Percentiles rank a stretch among this genome's conserved stretches.
Conservation (phyloP, 768 basidiomycete genomes). For the Russula virescens region DNA sequence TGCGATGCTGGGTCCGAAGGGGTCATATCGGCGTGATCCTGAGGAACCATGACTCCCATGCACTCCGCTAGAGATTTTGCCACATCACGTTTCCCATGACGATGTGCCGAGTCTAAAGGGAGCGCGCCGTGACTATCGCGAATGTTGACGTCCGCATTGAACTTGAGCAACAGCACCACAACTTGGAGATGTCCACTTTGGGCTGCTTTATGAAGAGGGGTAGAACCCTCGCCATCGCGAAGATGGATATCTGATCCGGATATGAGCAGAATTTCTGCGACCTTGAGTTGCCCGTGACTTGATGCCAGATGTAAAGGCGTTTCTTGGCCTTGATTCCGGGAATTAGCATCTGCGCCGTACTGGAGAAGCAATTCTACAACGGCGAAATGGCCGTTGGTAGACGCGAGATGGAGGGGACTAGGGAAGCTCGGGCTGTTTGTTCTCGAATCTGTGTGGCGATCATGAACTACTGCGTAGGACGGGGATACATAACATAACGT, state of each 20-base stretch:
- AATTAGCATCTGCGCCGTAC: not conserved
- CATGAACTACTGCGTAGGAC: not conserved
- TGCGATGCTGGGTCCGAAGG: not conserved
- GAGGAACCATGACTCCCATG: not conserved
- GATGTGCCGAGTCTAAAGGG: not conserved
- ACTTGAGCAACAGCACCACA: not conserved
- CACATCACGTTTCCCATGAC: not conserved
- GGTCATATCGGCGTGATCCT: too few relatives aligned
- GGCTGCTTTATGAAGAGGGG: not conserved
- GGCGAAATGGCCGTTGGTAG: not conserved
- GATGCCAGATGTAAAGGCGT: not conserved
- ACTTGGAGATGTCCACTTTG: not conserved
- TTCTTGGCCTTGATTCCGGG: not conserved
- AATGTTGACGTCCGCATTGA: not conserved
- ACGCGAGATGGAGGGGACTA: not conserved
- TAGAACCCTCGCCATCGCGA: not conserved
- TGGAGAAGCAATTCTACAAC: not conserved
- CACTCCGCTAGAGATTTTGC: not conserved
- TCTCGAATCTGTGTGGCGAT: not conserved
- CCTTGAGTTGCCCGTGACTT: not conserved
- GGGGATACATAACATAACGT: not conserved
- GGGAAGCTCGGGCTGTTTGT: too few relatives aligned
- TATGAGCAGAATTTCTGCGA: not conserved
- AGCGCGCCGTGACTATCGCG: not conserved
- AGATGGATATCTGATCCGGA: not conserved